phyloP scores from a whole-genome alignment of 2,329 filamentous ascomycete genomes.

The Raffaelea albimanens region DNA sequence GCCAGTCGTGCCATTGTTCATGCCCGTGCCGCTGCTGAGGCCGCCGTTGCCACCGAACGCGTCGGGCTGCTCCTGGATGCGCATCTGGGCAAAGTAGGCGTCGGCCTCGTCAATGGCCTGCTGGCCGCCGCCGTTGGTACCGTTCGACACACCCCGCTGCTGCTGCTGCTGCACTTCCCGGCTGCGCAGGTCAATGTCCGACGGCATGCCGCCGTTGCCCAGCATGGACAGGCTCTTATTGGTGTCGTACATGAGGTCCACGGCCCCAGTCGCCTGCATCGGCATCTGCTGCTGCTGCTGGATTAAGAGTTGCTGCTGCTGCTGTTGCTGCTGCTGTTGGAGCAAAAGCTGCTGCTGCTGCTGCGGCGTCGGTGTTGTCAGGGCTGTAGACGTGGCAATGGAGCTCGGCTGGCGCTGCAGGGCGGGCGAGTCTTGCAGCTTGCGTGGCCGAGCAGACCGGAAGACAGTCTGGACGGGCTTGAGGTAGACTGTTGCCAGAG shows the following conservation, averaged over 20 bases:
- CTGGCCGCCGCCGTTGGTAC: conserved; percentile 37
- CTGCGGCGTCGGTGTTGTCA: conserved; percentile 6
- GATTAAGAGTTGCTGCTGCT: neutral
- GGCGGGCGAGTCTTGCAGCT: conserved; percentile 73
- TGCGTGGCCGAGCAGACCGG: conserved; percentile 72
- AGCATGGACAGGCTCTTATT: conserved; percentile 54
- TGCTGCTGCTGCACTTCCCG: conserved; percentile 13
- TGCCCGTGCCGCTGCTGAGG: neutral
- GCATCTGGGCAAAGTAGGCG: conserved; percentile 76
- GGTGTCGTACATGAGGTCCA: conserved; percentile 31
- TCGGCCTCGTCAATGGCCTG: conserved; percentile 78
- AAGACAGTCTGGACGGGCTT: conserved; percentile 98
- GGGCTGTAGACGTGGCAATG: conserved; percentile 20
- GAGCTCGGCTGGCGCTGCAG: conserved; percentile 64
- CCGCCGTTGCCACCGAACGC: conserved; percentile 53
- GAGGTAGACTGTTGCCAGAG: conserved; percentile 90
- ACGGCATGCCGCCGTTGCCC: conserved; percentile 42
- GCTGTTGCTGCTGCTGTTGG: conserved; percentile 5
- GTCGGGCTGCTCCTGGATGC: conserved; percentile 54
- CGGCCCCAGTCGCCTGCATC: conserved; percentile 27
- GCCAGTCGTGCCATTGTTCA: conserved; percentile 30
- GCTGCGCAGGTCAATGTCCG: conserved; percentile 37
- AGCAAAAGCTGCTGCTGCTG: conserved; percentile 8
- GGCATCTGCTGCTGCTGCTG: conserved; percentile 6
- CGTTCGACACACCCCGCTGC: neutral